Percentiles rank a stretch among this genome's conserved stretches.
phyloP scores from a whole-genome alignment of 768 basidiomycete species.

The Xerocomellus intermedius region DNA sequence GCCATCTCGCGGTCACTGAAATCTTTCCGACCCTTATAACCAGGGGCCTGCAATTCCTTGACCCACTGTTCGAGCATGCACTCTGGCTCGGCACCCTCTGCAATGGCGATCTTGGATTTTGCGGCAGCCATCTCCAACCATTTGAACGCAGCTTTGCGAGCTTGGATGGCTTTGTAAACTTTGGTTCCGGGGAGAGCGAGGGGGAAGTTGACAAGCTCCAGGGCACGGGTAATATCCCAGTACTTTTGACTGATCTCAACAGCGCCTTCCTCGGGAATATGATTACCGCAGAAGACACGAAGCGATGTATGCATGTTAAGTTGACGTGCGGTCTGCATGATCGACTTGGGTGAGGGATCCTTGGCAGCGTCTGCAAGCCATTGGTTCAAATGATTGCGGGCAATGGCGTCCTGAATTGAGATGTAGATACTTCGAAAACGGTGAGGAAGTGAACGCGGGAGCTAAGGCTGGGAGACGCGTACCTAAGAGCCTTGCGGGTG shows the following conservation, averaged over 20 bases:
- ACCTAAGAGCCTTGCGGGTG: conserved; percentile 92
- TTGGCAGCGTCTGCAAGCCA: conserved; percentile 67
- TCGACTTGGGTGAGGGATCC: conserved; percentile 49
- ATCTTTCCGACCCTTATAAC: conserved; percentile 73
- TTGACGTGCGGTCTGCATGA: conserved; percentile 91
- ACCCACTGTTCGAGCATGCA: conserved; percentile 97
- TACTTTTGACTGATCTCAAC: conserved; percentile 88
- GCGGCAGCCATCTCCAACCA: conserved; percentile 79
- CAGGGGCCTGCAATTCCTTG: conserved; percentile 59
- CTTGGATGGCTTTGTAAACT: conserved; percentile 89
- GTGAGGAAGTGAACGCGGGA: neutral
- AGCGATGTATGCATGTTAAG: conserved; percentile 98
- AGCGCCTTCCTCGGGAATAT: conserved; percentile 79
- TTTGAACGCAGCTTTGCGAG: conserved; percentile 79
- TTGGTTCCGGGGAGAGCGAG: conserved; percentile 94
- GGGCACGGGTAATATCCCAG: conserved; percentile 92
- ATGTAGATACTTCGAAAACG: conserved; percentile 66
- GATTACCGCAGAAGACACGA: conserved; percentile 89
- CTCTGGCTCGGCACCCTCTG: conserved; percentile 70
- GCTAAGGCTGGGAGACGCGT: conserved; percentile 20
- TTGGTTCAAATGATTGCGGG: conserved; percentile 67
- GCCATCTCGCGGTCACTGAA: conserved; percentile 96
- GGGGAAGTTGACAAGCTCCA: conserved; percentile 99
- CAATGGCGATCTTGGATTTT: conserved; percentile 80
- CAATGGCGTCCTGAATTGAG: conserved; percentile 75